Evolutionary conservation across 768 basidiomycete species (phyloP), one percentile per base, ranked within the genome.

Genomic region (Agaricus blazei): DNA sequence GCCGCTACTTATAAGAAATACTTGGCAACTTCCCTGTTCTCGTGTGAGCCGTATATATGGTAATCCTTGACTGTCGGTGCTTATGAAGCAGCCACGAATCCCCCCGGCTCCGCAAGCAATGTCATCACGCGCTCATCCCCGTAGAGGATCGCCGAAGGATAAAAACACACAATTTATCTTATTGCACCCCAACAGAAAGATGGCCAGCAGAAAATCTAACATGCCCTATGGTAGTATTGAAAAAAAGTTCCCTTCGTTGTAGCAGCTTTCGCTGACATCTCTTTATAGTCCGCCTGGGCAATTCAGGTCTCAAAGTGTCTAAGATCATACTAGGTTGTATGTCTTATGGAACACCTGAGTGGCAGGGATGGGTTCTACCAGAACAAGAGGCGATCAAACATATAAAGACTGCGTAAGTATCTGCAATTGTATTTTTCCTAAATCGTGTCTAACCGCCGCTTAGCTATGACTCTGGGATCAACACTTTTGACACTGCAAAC

Each of bases 401-500:
- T 56, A 77, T 84, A 63, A 80, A 82, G 64, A 65, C 65, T 6
- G 73, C 73, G 74, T 76, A 59, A 56, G 73, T 19, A 19, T 19
- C 19, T 19, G 58, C 5, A 56, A 29, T 48, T 19, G 8, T 52
- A 2, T 7, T 9, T 9, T 15, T 26, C 46, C 4, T 23, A 14
- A 24, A 7, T 8, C 11, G 23, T 14, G 46, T n/a, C 23, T 14
- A n/a, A 19, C 31, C 29, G 15, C 12, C 40, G 40, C 29, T n/a
- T 52, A 79, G 77, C 6, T 87, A 80, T 51, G 82, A 85, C 15
- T 75, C 76, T 9, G 84, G 85, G 14, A 79, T 86, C 56, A 78
- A 83, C 56, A 75, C 82, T 0, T 86, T 84, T 56, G 81, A 83
- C 62, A 85, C 80, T 0, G 81, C 80, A 1, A 73, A 81, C 59